Base-by-base conservation (phyloP, 805 yeast species). In the Metschnikowia santaceciliae region DNA sequence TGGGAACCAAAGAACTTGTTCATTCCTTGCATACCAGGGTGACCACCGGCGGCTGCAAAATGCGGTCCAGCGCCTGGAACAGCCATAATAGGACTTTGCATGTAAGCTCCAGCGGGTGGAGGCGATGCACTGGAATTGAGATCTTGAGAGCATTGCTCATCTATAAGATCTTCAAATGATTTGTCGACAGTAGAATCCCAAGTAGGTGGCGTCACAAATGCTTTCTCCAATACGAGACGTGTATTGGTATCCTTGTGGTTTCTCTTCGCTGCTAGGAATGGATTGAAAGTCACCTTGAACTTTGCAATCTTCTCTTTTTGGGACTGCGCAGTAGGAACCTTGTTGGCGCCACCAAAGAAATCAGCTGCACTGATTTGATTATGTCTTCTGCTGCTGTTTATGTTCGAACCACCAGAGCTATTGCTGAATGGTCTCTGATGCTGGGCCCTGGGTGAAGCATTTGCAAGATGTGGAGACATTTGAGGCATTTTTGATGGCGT, bases 201-300 rank as follows among this genome's bases (percentile, higher is more conserved):
- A 0, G 91, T 84, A 47, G 95, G 95, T 8, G 88, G 84, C 0
- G 92, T 84, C 38, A 75, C 74, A 64, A 79, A 88, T 6, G 94
- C 83, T 58, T 74, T 81, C 57, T 84, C 90, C 53, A 84, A 72
- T 3, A 58, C 55, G 6, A 66, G 58, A 13, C 69, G 65, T 3
- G 62, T 51, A 1, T 55, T 41, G 6, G 56, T 50, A 17, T 55
- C 60, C 42, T 49, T 61, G 47, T 60, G 61, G 52, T 53, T 65
- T 57, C 54, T 66, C 49, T 75, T 75, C 3, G 81, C 73, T 26
- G 78, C 75, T 15, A 73, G 55, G 54, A 85, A 79, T 56, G 84
- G 68, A 61, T 77, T 82, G 67, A 84, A 84, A 41, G 75, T 65
- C 26, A 59, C 59, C 42, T 64, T 67, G 49, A 83, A 75, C 11